phyloP scores from a whole-genome alignment of 140 eudicot genomes.

The Erigeron philadelphicus region DNA sequence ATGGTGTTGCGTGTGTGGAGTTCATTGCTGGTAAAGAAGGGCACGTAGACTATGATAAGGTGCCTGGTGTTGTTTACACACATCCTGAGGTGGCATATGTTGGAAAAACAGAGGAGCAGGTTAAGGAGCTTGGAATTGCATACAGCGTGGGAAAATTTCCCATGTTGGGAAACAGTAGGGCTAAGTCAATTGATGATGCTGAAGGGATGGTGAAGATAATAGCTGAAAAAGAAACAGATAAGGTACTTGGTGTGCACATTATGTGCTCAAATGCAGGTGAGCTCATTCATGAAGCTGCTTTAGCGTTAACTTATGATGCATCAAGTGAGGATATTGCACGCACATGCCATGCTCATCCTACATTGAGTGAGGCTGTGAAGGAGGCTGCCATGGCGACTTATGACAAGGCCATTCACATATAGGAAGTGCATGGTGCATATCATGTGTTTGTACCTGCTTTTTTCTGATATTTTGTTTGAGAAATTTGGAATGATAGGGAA shows the following conservation, averaged over 20 bases:
- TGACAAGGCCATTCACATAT: slow-evolving; percentile 88
- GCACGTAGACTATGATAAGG: slow-evolving; percentile 80
- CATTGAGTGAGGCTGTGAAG: slow-evolving; percentile 86
- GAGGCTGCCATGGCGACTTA: slow-evolving; percentile 97
- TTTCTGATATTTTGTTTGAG: background rate
- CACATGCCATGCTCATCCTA: slow-evolving; percentile 93
- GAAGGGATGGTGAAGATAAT: slow-evolving; percentile 79
- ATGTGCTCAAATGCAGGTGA: slow-evolving; percentile 92
- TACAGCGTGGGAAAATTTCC: slow-evolving; percentile 78
- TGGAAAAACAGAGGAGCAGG: slow-evolving; percentile 87
- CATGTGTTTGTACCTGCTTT: slow-evolving; percentile 17
- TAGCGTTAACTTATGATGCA: slow-evolving; percentile 78
- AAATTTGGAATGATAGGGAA: background rate
- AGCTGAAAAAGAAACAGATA: slow-evolving; percentile 83
- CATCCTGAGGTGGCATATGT: slow-evolving; percentile 86
- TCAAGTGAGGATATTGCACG: slow-evolving; percentile 96
- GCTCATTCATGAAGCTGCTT: slow-evolving; percentile 81
- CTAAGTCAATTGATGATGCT: slow-evolving; percentile 83
- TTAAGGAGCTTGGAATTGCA: slow-evolving; percentile 52
- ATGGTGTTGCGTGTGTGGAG: slow-evolving; percentile 83
- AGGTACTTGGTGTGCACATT: slow-evolving; percentile 78
- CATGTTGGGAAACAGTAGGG: slow-evolving; percentile 77
- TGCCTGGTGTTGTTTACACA: slow-evolving; percentile 79
- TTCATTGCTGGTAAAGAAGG: slow-evolving; percentile 74
- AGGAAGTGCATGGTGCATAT: slow-evolving; percentile 12